Base-by-base conservation (phyloP, 805 yeast species). In the Suhomyces tanzawaensis region DNA sequence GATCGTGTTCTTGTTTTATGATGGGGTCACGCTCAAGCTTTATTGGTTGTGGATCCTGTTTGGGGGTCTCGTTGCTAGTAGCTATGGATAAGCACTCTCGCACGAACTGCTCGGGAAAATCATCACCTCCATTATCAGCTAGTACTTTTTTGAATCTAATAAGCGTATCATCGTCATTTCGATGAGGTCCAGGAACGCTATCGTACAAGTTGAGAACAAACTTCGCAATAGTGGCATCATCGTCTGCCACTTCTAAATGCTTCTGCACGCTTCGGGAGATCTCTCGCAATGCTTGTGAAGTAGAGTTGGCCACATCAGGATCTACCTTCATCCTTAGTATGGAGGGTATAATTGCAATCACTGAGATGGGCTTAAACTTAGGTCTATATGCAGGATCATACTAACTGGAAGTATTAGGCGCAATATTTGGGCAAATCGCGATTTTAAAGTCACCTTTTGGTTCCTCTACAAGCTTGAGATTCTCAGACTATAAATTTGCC, bases 101-200 rank as follows among this genome's bases (percentile, higher is more conserved):
- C 2, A 63, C 42, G 39, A 69, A 67, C 28, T 50, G 55, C 8
- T 29, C 39, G 1, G 73, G 71, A 36, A 69, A 68, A 16, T 60
- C 69, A 8, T 57, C 64, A 4, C 72, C 74, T 1, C 74, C 73
- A 45, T 67, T 67, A n/a, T 52, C 55, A 15, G 44, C 37, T 13
- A 68, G 46, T 7, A 52, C 41, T 22, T 34, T 32, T 18, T 50
- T 35, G 40, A 47, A 51, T 3, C 33, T 13, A 19, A 26, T 31
- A 1, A 2, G 27, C 14, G 9, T 3, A 3, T 12, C 7, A 11
- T 30, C 15, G 19, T 33, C 37, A 19, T 15, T 42, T 17, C 29
- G 41, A 21, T 16, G 17, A 9, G 23, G 38, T n/a, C 36, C 33
- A 18, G 21, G 29, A 9, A 14, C 15, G 16, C 21, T 29, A 14